Conservation (phyloP, 768 basidiomycete species). For the Russula emetica region DNA sequence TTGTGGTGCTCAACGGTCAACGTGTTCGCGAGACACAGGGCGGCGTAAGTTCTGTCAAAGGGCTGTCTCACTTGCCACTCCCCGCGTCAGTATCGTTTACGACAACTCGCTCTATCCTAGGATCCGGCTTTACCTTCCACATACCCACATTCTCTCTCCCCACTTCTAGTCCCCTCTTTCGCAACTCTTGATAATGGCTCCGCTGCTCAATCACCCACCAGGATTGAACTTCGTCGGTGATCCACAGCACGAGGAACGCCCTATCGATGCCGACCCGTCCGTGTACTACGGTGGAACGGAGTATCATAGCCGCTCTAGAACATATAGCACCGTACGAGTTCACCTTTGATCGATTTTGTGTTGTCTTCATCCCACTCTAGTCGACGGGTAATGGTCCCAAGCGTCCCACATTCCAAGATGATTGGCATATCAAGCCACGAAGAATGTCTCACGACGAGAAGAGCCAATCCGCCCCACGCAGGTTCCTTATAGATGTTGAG, state of each 20-base stretch:
- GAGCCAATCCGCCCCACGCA: constrained; percentile 63
- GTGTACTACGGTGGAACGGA: constrained; percentile 82
- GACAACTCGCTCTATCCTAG: constrained; percentile 7
- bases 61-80: not conserved
- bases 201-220: constrained; percentile 58
- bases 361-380: constrained; percentile 17
- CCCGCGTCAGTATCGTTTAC: not conserved
- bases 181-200: constrained; percentile 48
- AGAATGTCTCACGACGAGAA: constrained; percentile 94
- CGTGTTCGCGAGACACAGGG: too few relatives aligned
- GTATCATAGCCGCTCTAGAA: constrained; percentile 74
- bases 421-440: constrained; percentile 66
- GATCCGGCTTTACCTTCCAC: not conserved
- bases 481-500: constrained; percentile 96
- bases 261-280: constrained; percentile 63
- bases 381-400: constrained; percentile 43
- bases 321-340: constrained; percentile 75
- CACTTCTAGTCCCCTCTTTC: not conserved
- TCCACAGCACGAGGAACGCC: constrained; percentile 35
- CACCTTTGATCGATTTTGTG: not conserved
- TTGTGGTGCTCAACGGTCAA: too few relatives aligned
- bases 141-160: constrained; percentile 10
- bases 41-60: too few relatives aligned
- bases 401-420: constrained; percentile 72
- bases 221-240: constrained; percentile 67